A percentile compares a stretch with the other conserved stretches of the same genome.
Conservation (phyloP, 2,329 filamentous ascomycete species). For the Phaeosphaeriaceae sp. region DNA sequence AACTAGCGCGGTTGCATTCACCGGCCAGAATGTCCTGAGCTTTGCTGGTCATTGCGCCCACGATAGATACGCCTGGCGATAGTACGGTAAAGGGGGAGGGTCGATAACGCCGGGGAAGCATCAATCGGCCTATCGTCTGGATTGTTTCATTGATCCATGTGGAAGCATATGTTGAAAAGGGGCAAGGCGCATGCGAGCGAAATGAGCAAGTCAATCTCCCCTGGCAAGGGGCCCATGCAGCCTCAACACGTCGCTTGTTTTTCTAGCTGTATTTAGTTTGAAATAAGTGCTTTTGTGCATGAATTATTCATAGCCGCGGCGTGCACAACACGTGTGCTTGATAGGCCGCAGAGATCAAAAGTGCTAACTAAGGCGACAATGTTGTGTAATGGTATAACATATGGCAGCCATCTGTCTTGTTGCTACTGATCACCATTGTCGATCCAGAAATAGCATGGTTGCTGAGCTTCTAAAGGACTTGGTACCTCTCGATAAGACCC, state of each 20-base stretch:
- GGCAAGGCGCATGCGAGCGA: slow-evolving; percentile 34
- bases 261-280: slow-evolving; percentile 22
- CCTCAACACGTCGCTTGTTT: slow-evolving; percentile 33
- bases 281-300: slow-evolving; percentile 18
- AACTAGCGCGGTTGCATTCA: slow-evolving; percentile 34
- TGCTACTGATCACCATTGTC: too few species aligned
- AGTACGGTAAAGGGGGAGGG: slow-evolving; percentile 41
- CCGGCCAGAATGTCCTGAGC: slow-evolving; percentile 28
- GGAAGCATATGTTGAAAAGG: slow-evolving; percentile 26
- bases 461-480: too few species aligned
- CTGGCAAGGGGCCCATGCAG: slow-evolving; percentile 37
- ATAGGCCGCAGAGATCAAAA: slow-evolving; percentile 15
- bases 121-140: slow-evolving; percentile 30
- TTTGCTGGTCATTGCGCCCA: slow-evolving; percentile 36
- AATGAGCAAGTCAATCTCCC: slow-evolving; percentile 42
- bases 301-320: slow-evolving; percentile 17
- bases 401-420: too few species aligned
- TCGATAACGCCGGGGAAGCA: slow-evolving; percentile 27
- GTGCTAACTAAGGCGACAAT: slow-evolving; percentile 9
- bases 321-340: slow-evolving; percentile 13
- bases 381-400: slow-evolving; percentile 6
- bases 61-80: slow-evolving; percentile 30
- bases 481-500: neutral
- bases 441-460: too few species aligned
- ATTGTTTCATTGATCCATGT: slow-evolving; percentile 41